Evolutionary conservation across 2,329 filamentous ascomycete species (phyloP).

Genomic region (Acrodontium crateriforme): DNA sequence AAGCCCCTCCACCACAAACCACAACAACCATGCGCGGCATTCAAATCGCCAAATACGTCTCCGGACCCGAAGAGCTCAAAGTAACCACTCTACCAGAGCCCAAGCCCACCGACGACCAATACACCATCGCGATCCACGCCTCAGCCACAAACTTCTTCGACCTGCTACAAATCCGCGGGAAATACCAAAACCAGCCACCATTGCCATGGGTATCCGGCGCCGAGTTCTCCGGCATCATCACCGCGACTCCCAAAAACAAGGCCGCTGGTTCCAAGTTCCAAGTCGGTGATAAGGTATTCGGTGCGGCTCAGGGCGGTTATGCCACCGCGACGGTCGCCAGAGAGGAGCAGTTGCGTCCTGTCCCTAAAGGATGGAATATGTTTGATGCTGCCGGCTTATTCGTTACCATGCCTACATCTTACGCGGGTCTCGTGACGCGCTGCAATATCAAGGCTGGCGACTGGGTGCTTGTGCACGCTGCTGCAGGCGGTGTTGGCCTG

Average conservation of each 20-base stretch:
- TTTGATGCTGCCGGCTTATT: constrained; percentile 78
- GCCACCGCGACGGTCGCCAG: constrained; percentile 57
- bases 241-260: constrained; percentile 44
- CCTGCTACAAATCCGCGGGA: constrained; percentile 83
- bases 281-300: constrained; percentile 72
- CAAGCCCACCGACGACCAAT: constrained; percentile 55
- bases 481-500: constrained; percentile 79
- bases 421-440: constrained; percentile 65
- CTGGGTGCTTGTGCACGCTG: constrained; percentile 79
- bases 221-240: constrained; percentile 72
- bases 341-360: constrained; percentile 55
- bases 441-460: constrained; percentile 67
- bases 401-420: constrained; percentile 82
- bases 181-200: constrained; percentile 84
- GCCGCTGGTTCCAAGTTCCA: constrained; percentile 46
- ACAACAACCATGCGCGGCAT: constrained; percentile 52
- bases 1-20: background rate
- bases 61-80: constrained; percentile 68
- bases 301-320: constrained; percentile 73
- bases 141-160: constrained; percentile 95
- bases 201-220: constrained; percentile 78
- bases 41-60: constrained; percentile 14
- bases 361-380: constrained; percentile 72
- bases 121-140: constrained; percentile 75
- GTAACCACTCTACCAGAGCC: constrained; percentile 66